Percentiles rank a stretch among this genome's conserved stretches.
Evolutionary conservation across 345 rosid genomes (phyloP).

Genomic region (Moricandia moricandioides): DNA sequence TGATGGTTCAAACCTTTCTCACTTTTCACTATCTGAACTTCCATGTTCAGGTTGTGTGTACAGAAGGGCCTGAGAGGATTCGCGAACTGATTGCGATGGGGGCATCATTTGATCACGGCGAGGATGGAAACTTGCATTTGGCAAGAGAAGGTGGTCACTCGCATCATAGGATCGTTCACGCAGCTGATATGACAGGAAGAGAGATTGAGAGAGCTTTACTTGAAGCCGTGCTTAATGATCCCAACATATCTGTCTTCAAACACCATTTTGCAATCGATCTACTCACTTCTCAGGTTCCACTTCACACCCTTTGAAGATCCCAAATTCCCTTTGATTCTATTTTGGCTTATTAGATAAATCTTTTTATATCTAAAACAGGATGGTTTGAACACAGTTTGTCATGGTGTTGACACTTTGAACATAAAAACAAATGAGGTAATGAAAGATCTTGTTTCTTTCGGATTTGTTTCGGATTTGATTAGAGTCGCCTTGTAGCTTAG

Average conservation of each 20-base stretch:
- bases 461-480: neutral
- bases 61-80: constrained; percentile 95
- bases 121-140: constrained; percentile 93
- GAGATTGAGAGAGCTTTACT: constrained; percentile 95
- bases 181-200: constrained; percentile 98
- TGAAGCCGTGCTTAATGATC: constrained; percentile 73
- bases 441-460: neutral
- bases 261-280: constrained; percentile 91
- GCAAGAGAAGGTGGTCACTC: constrained; percentile 99
- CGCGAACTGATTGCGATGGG: constrained; percentile 91
- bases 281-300: constrained; percentile 76
- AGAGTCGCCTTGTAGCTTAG: neutral
- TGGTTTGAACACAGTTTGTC: constrained; percentile 69
- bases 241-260: constrained; percentile 71
- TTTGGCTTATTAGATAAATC: constrained; percentile 3
- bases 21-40: neutral
- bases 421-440: constrained; percentile 81
- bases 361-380: constrained; percentile 49
- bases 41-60: constrained; percentile 76
- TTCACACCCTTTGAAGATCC: neutral
- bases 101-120: constrained; percentile 88
- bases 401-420: constrained; percentile 85
- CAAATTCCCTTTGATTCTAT: neutral
- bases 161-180: constrained; percentile 87
- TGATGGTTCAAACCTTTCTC: neutral